Conservation (phyloP, 768 basidiomycete genomes). For the Lyophyllum decastes region DNA sequence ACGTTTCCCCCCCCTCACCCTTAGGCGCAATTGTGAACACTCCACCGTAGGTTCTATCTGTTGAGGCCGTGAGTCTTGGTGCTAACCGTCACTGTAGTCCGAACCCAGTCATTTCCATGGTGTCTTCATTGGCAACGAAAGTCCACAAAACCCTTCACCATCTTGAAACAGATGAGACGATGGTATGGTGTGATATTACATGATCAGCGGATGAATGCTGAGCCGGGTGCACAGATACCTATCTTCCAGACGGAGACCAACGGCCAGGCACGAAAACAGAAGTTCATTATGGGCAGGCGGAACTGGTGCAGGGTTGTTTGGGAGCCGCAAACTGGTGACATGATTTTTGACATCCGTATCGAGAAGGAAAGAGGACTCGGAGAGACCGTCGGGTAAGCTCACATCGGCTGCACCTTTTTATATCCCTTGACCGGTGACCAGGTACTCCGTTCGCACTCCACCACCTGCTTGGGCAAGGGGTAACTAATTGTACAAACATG, state of each 20-base stretch:
- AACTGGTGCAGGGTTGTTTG: constrained; percentile 83
- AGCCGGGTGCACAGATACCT: constrained; percentile 52
- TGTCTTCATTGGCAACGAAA: constrained; percentile 77
- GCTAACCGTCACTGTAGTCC: constrained; percentile 50
- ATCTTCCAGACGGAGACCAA: constrained; percentile 78
- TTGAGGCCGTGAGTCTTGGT: no score
- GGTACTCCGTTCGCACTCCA: constrained; percentile 23
- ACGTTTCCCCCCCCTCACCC: constrained; percentile 2
- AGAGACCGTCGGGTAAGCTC: constrained; percentile 72
- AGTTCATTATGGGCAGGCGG: constrained; percentile 82
- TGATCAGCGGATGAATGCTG: neutral
- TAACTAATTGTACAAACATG: neutral
- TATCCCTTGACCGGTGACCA: constrained; percentile 3
- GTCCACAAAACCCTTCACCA: constrained; percentile 86
- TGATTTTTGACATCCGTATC: constrained; percentile 83
- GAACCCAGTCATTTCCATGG: constrained; percentile 71
- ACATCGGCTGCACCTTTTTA: neutral
- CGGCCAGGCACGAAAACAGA: constrained; percentile 73
- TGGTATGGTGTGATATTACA: constrained; percentile 46
- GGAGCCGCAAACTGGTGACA: constrained; percentile 56
- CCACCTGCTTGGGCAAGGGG: constrained; percentile 24
- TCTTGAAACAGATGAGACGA: constrained; percentile 82
- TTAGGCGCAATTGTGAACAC: constrained; percentile 96
- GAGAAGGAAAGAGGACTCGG: constrained; percentile 85
- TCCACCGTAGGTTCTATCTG: constrained; percentile 56